Evolutionary conservation across 2,329 filamentous ascomycete genomes (phyloP), one percentile per base, ranked within the genome.

Genomic region (Neofusicoccum kwambonambiense): DNA sequence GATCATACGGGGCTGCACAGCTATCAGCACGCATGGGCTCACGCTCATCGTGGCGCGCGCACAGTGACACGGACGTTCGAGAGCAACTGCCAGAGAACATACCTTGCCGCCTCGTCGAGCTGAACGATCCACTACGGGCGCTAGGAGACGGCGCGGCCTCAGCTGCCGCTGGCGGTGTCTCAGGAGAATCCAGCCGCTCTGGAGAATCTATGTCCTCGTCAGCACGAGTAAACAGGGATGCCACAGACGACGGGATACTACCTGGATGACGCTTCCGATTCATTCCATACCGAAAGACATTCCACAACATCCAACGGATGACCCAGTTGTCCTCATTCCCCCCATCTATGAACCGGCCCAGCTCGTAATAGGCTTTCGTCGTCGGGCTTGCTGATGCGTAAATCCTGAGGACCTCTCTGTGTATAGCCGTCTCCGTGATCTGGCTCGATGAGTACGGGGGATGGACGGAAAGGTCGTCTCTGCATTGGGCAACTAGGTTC

Each of bases 271-370:
- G 41, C 17, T 34, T 60, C 42, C 41, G 47, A 42, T 60, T 60
- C 56, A 60, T 60, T 4, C 41, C 56, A 66, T 80, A 82, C 15
- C 81, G 78, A 66, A 82, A 83, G 64, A 80, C 79, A 67, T 83
- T 81, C 81, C 81, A 83, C 3, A 83, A 74, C 68, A 80, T 79
- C 81, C 81, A 83, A 12, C 78, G 74, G 34, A 81, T 81, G 37
- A 83, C 78, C 81, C 81, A 83, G 62, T 83, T 83, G 66, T 79
- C 78, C 67, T 81, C 77, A 42, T 77, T 77, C 9, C 76, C 73
- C 9, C 74, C 74, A 47, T 77, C 77, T 15, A 68, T 71, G 62
- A 79, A 79, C 19, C 73, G 72, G 7, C 80, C 81, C 52, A 76
- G 70, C n/a, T 78, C 74, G 67, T 82, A 83, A 51, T 77, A 77